These are phyloP conservation scores for Boletus reticuloceps DNA, from an alignment of 768 basidiomycete genomes.

Conservation along the genomic window DNA sequence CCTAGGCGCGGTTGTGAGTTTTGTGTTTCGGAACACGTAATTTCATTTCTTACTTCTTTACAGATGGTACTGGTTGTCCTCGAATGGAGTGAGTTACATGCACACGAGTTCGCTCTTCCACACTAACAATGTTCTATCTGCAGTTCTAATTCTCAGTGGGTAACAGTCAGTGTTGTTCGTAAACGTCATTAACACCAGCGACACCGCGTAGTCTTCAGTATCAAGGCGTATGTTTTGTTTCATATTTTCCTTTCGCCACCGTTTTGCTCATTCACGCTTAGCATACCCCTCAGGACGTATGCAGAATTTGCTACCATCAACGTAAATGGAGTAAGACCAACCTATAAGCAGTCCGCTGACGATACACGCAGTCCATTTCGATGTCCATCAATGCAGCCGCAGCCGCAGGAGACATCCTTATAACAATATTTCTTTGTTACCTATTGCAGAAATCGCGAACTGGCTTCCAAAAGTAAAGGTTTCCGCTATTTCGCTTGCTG, in stretches of 20 bases:
- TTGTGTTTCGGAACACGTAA: background rate
- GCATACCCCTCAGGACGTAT: conserved; percentile 28
- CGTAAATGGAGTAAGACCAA: background rate
- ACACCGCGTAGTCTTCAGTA: background rate
- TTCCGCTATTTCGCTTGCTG: background rate
- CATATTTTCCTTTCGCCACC: background rate
- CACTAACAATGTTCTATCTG: conserved; percentile 3
- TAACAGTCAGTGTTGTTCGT: background rate
- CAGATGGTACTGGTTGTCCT: conserved; percentile 33
- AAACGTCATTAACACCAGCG: background rate
- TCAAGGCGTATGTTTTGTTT: conserved; percentile 2
- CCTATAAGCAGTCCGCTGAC: background rate
- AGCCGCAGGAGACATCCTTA: conserved; percentile 46
- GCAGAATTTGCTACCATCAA: background rate
- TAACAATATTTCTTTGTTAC: conserved; percentile 44
- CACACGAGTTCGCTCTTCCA: background rate
- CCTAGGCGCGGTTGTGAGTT: conserved; percentile 30
- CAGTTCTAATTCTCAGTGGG: conserved; percentile 35
- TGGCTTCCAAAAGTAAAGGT: conserved; percentile 42
- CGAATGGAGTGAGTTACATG: conserved; percentile 35
- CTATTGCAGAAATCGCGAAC: conserved; percentile 49
- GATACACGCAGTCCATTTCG: background rate
- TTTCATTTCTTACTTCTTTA: background rate
- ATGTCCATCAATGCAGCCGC: conserved; percentile 41
- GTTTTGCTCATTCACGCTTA: conserved; percentile 25